Conservation (phyloP, 768 basidiomycete genomes). For the Mycena vulgaris region DNA sequence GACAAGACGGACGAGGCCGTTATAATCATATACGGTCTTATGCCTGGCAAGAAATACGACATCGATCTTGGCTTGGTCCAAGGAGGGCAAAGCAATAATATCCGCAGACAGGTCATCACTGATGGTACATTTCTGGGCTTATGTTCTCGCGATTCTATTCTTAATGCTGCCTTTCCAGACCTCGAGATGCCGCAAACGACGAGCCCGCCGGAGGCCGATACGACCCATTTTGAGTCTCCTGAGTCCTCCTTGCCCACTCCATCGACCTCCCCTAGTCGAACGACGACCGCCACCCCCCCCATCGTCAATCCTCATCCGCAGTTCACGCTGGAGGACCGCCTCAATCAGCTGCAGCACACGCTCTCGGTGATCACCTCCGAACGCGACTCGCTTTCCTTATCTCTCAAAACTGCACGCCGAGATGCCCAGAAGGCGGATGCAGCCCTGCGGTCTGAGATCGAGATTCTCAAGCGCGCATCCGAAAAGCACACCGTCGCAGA, state of each 20-base stretch:
- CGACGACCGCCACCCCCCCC: constrained; percentile 47
- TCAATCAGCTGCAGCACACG: constrained; percentile 75
- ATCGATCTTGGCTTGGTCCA: constrained; percentile 86
- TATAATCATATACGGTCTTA: constrained; percentile 91
- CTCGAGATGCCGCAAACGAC: constrained; percentile 27
- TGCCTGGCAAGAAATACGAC: constrained; percentile 93
- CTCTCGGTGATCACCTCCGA: constrained; percentile 77
- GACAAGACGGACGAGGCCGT: constrained; percentile 90
- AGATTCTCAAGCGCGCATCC: constrained; percentile 84
- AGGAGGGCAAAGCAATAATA: constrained; percentile 62
- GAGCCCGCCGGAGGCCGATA: constrained; percentile 51
- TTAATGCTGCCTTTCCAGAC: constrained; percentile 21
- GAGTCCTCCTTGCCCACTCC: constrained; percentile 55
- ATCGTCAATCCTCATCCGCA: constrained; percentile 49
- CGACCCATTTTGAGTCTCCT: constrained; percentile 50
- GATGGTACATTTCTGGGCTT: constrained; percentile 60
- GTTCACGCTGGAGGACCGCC: constrained; percentile 77
- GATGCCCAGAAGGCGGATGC: constrained; percentile 90
- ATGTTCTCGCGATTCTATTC: constrained; percentile 28
- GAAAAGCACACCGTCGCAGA: constrained; percentile 86
- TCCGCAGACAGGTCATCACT: constrained; percentile 78
- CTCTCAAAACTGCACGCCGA: constrained; percentile 84
- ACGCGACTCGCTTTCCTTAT: constrained; percentile 74
- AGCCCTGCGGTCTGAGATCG: constrained; percentile 86
- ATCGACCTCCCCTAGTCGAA: constrained; percentile 57